Conservation (phyloP, 2,329 filamentous ascomycete species). For the Ceratocystis eucalypticola region DNA sequence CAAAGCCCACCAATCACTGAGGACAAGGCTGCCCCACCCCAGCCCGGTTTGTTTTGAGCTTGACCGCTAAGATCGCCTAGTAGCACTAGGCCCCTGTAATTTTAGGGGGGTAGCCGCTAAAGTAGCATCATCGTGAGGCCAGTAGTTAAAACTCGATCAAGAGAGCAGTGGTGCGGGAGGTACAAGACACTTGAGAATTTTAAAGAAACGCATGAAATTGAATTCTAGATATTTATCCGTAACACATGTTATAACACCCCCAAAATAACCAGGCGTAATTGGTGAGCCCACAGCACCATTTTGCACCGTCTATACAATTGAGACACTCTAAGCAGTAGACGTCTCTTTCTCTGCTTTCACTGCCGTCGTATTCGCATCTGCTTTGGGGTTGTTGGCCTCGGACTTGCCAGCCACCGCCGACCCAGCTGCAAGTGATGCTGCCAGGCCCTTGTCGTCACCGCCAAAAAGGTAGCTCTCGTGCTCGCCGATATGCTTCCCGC, state of each 20-base stretch:
- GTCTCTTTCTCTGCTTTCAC: neutral
- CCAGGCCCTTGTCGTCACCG: conserved; percentile 20
- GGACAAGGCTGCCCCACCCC: conserved; percentile 19
- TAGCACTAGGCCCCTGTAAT: neutral
- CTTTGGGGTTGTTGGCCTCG: conserved; percentile 6
- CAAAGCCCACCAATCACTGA: conserved; percentile 1
- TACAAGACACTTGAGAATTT: neutral
- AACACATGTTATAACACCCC: neutral
- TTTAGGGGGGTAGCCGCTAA: neutral
- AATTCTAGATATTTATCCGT: neutral
- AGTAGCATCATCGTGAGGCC: neutral
- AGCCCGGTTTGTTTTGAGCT: neutral
- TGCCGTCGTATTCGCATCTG: neutral
- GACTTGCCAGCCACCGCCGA: conserved; percentile 17
- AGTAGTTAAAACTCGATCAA: neutral
- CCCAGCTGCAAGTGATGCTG: conserved; percentile 15
- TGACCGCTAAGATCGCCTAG: neutral
- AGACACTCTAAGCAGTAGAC: conserved; percentile 18
- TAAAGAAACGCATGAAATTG: neutral
- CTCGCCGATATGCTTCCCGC: conserved; percentile 72
- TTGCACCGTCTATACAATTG: neutral
- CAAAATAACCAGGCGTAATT: neutral
- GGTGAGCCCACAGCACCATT: conserved; percentile 11
- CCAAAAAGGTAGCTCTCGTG: conserved; percentile 78
- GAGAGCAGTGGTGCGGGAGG: neutral